Percentiles rank a stretch among this genome's conserved stretches.
Conservation (phyloP, 208 protist genomes). For the Phytomonas francai region DNA sequence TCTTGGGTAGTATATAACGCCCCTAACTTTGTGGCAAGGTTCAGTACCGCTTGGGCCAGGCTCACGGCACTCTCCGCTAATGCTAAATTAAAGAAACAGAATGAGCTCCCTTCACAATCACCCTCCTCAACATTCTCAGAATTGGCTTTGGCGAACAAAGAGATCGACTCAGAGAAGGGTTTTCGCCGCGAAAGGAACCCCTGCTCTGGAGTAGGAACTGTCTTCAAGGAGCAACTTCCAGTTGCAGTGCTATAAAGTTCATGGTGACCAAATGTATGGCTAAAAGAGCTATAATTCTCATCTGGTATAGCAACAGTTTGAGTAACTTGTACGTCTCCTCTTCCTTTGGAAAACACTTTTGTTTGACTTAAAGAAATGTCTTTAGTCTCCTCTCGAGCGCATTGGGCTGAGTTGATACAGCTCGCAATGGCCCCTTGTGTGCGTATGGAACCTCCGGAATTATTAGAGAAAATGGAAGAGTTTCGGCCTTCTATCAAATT, state of each 20-base stretch:
- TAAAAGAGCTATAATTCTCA: neutral
- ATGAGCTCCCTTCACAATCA: neutral
- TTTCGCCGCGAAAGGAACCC: neutral
- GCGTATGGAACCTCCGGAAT: neutral
- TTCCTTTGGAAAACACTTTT: neutral
- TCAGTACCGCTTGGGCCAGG: slow-evolving; percentile 23
- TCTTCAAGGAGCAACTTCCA: neutral
- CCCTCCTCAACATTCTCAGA: neutral
- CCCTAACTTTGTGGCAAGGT: slow-evolving; percentile 62
- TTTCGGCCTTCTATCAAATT: neutral
- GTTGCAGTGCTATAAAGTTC: neutral
- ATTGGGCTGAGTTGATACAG: neutral
- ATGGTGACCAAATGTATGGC: neutral
- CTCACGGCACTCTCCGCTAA: neutral
- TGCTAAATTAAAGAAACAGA: neutral
- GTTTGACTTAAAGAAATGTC: neutral
- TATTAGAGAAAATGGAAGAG: neutral
- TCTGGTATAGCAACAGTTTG: neutral
- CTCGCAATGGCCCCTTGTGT: neutral
- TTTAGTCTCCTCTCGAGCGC: neutral
- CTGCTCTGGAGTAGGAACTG: neutral
- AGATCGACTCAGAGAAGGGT: neutral
- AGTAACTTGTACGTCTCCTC: neutral
- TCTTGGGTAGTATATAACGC: slow-evolving; percentile 65
- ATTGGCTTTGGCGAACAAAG: neutral